A percentile compares a stretch with the other conserved stretches of the same genome.
Conservation (phyloP, 768 basidiomycete species). For the Exsudoporus frostii region DNA sequence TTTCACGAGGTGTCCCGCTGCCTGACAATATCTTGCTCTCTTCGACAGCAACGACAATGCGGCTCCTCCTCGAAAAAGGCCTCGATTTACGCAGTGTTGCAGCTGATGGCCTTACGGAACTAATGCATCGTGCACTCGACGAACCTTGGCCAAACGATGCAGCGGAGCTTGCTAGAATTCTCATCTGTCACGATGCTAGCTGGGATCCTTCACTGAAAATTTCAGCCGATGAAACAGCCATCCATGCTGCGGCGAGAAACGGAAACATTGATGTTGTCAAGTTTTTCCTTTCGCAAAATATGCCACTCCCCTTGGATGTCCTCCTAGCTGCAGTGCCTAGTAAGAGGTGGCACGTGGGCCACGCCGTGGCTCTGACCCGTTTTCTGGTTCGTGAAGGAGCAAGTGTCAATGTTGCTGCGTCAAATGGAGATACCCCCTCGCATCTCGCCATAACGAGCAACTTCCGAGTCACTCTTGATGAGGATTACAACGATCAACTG, state of each 20-base stretch:
- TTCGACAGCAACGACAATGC: neutral
- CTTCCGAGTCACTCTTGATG: neutral
- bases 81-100: neutral
- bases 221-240: neutral
- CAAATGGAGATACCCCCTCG: neutral
- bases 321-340: neutral
- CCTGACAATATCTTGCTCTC: neutral
- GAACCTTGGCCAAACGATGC: rapidly evolving
- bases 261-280: neutral
- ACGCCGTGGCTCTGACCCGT: neutral
- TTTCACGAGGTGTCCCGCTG: neutral
- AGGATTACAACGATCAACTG: neutral
- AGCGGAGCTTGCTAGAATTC: neutral
- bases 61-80: neutral
- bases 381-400: slow-evolving; percentile 1
- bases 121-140: neutral
- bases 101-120: neutral
- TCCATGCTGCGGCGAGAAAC: neutral
- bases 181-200: neutral
- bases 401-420: neutral
- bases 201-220: neutral
- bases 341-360: too few species aligned
- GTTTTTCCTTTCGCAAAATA: neutral
- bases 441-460: neutral
- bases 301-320: neutral